Evolutionary conservation across 2,329 filamentous ascomycete species (phyloP).

Genomic region (Penicillium sp.): DNA sequence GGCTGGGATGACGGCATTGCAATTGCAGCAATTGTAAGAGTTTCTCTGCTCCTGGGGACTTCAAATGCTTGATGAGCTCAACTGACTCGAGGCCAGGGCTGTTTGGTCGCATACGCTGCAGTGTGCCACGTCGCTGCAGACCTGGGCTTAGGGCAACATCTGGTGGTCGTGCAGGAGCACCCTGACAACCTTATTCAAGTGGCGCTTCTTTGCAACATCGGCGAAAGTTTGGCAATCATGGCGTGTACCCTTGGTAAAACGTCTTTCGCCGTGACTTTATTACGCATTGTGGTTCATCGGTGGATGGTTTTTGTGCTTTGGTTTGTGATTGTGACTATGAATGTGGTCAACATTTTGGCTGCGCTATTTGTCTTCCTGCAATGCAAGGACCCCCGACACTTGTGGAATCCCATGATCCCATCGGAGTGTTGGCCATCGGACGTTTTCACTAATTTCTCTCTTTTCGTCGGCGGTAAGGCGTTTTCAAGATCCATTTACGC

Average conservation of each 20-base stretch:
- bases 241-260: conserved; percentile 44
- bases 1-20: conserved; percentile 22
- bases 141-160: conserved; percentile 16
- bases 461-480: conserved; percentile 23
- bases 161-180: conserved; percentile 7
- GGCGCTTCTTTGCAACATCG: conserved; percentile 24
- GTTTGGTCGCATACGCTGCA: conserved; percentile 16
- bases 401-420: conserved; percentile 22
- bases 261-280: conserved; percentile 43
- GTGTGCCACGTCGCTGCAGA: conserved; percentile 19
- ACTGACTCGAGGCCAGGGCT: conserved; percentile 5
- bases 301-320: conserved; percentile 41
- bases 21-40: conserved; percentile 15
- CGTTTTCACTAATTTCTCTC: conserved; percentile 23
- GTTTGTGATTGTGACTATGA: conserved; percentile 33
- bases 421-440: conserved; percentile 22
- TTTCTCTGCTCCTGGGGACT: not conserved
- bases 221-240: conserved; percentile 39
- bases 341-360: conserved; percentile 21
- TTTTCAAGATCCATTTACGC: not conserved
- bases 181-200: conserved; percentile 18
- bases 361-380: conserved; percentile 23
- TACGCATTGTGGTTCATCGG: conserved; percentile 36
- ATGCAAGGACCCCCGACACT: conserved; percentile 23
- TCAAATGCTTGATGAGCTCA: not conserved